Conservation (phyloP, 305 asterid species). For the Fraxinus latifolia region DNA sequence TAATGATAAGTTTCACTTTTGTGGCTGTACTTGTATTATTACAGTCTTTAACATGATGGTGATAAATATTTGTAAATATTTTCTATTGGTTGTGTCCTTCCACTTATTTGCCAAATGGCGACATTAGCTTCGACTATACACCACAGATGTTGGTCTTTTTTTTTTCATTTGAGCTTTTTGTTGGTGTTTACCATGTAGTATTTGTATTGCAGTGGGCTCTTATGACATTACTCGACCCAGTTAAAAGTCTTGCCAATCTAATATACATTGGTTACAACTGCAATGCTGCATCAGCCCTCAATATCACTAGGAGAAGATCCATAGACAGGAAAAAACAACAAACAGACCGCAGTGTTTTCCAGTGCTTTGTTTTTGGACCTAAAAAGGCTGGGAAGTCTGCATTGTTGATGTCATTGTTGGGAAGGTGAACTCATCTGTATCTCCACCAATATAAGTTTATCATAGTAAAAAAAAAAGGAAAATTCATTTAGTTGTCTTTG, state of each 20-base stretch:
- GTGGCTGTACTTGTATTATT: background rate
- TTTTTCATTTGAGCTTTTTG: constrained; percentile 19
- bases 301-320: constrained; percentile 71
- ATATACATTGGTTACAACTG: constrained; percentile 82
- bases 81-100: background rate
- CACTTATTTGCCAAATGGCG: background rate
- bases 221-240: constrained; percentile 87
- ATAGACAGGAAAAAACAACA: constrained; percentile 74
- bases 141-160: background rate
- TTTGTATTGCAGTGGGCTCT: constrained; percentile 85
- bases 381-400: constrained; percentile 85
- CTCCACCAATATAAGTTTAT: constrained; percentile 16
- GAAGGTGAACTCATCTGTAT: constrained; percentile 58
- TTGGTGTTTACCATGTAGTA: constrained; percentile 35
- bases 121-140: constrained; percentile 8
- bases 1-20: constrained; percentile 1
- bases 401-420: constrained; percentile 64
- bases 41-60: background rate
- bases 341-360: constrained; percentile 75
- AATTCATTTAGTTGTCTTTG: background rate
- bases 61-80: background rate
- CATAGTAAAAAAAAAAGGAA: background rate
- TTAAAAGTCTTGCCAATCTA: constrained; percentile 84
- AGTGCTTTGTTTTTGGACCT: constrained; percentile 91
- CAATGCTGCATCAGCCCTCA: constrained; percentile 73